A percentile compares a stretch with the other conserved stretches of the same genome.
These are phyloP conservation scores for Leptographium lundbergii DNA, from an alignment of 2,329 filamentous ascomycete genomes.

Conservation along the genomic window DNA sequence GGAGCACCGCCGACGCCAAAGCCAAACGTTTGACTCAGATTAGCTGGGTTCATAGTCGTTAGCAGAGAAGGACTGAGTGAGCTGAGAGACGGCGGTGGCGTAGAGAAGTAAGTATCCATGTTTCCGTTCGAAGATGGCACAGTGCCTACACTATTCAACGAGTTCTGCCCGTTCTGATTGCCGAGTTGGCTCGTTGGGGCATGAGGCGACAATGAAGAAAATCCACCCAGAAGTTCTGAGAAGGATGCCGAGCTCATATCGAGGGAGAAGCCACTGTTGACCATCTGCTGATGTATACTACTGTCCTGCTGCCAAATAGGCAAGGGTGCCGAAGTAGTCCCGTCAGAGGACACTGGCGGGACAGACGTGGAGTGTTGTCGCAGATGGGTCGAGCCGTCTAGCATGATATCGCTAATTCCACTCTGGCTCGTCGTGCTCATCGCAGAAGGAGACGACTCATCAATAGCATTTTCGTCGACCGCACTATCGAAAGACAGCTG, in stretches of 20 bases:
- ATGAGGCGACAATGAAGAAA: conserved; percentile 61
- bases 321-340: not conserved
- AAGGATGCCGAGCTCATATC: conserved; percentile 65
- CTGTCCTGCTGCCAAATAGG: conserved; percentile 56
- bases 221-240: conserved; percentile 60
- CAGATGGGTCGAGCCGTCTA: conserved; percentile 62
- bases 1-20: conserved; percentile 43
- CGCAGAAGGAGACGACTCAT: conserved; percentile 88
- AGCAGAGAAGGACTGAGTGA: conserved; percentile 62
- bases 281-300: conserved; percentile 53
- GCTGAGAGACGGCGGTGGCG: conserved; percentile 61
- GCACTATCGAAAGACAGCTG: conserved; percentile 53
- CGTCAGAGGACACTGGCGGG: conserved; percentile 33
- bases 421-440: conserved; percentile 92
- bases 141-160: not conserved
- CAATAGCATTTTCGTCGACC: conserved; percentile 64
- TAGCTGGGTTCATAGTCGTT: conserved; percentile 48
- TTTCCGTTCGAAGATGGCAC: not conserved
- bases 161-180: conserved; percentile 47
- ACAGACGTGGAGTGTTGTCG: conserved; percentile 23
- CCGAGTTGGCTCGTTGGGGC: conserved; percentile 44
- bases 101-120: conserved; percentile 66
- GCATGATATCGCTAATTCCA: conserved; percentile 81
- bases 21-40: conserved; percentile 52
- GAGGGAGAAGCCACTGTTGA: conserved; percentile 57